Conservation (phyloP, 2,329 filamentous ascomycete species). For the Harringtonia lauricola region DNA sequence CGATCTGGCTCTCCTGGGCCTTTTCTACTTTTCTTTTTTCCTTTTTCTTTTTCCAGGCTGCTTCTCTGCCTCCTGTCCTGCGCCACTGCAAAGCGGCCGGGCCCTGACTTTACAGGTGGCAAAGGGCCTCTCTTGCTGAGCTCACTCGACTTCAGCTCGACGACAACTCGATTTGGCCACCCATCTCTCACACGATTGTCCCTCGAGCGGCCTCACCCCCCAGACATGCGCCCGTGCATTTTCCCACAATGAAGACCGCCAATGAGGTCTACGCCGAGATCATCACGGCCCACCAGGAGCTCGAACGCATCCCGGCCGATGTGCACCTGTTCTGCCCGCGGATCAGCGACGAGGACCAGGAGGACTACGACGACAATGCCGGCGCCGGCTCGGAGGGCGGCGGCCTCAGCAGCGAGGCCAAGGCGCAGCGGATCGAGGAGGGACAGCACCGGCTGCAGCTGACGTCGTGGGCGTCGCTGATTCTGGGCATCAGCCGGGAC, state of each 20-base stretch:
- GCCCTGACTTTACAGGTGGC: no score
- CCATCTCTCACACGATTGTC: no score
- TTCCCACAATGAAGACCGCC: slow-evolving; percentile 21
- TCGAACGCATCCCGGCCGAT: slow-evolving; percentile 31
- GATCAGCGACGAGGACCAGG: slow-evolving; percentile 47
- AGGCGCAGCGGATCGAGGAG: slow-evolving; percentile 39
- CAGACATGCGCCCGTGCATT: background rate
- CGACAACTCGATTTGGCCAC: no score
- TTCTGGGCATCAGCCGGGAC: slow-evolving; percentile 55
- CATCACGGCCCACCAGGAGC: slow-evolving; percentile 29
- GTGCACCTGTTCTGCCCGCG: slow-evolving; percentile 61
- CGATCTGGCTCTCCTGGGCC: no score
- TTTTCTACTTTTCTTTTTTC: no score
- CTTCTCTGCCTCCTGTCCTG: no score
- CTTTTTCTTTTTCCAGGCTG: no score
- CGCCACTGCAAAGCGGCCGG: no score
- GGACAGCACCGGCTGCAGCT: slow-evolving; percentile 45
- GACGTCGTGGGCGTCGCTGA: slow-evolving; percentile 56
- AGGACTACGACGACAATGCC: slow-evolving; percentile 49
- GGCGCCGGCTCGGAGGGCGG: slow-evolving; percentile 28
- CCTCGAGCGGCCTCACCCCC: background rate
- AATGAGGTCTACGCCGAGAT: slow-evolving; percentile 27
- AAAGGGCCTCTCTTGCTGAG: no score
- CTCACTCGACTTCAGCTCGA: no score
- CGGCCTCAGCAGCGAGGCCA: slow-evolving; percentile 34